Evolutionary conservation across 2,329 filamentous ascomycete genomes (phyloP), one percentile per base, ranked within the genome.

Genomic region (Claviceps maximensis): DNA sequence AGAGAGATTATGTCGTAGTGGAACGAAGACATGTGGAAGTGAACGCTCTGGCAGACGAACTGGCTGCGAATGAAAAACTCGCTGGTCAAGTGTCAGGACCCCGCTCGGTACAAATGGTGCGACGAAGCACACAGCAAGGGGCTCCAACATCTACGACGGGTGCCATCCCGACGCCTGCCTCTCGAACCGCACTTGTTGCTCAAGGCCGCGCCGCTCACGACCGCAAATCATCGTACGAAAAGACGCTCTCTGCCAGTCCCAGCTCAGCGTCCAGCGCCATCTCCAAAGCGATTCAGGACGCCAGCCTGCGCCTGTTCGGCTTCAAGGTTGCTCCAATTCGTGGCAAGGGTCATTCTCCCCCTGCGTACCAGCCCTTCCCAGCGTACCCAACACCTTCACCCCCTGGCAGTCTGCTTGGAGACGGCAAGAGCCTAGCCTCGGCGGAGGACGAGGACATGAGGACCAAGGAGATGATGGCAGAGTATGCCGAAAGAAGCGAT

Each of bases 1-100:
- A 95, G 65, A 82, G 91, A 58, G 93, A 97, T 59, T 98, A 97
- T 62, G 91, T 98, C 21, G 77, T 97, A 27, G 88, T 98, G 13
- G 93, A 98, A 71, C 95, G 96, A 72, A 83, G 86, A 58, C 86
- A 89, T 21, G 90, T 98, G 12, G 91, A 97, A 67, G 91, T 98
- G 50, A 97, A 98, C 66, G 93, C 93, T 2, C 86, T 98, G 62
- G 93, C 93, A 23, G 93, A 98, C 67, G 91, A 97, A 69, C 74
- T 98, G 64, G 90, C 89, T 46, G 86, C 89, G 51, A 91, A 87
- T 62, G 86, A 87, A 48, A 82, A 82, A 49, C 70, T 83, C 23
- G 76, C 61, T 12, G 57, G 58, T 17, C 79, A 58, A 69, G 75
- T 55, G 66, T 76, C 58, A 25, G 74, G 78, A 44, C 74, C 77